These are phyloP conservation scores for Termitomyces titanicus DNA, from an alignment of 768 basidiomycete genomes.

Conservation along the genomic window DNA sequence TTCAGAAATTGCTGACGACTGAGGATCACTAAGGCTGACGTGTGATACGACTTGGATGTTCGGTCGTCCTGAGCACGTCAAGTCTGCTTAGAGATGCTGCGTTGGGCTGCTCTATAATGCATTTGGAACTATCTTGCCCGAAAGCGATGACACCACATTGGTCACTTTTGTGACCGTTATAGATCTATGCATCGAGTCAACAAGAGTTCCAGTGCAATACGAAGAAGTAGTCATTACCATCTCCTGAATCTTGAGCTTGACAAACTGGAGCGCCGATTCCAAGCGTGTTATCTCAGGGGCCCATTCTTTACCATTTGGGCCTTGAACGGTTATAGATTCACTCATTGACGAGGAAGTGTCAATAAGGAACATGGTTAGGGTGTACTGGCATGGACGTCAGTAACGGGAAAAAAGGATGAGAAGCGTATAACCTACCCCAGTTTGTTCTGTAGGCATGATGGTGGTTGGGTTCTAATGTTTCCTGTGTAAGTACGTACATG, in stretches of 20 bases:
- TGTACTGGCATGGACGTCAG: conserved; percentile 50
- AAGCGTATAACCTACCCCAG: conserved; percentile 57
- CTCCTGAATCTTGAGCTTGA: conserved; percentile 87
- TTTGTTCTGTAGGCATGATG: conserved; percentile 75
- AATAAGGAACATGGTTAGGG: conserved; percentile 85
- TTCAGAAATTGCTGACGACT: background rate
- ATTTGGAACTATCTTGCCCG: conserved; percentile 78
- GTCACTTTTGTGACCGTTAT: conserved; percentile 88
- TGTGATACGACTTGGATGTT: no score
- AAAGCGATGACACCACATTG: conserved; percentile 88
- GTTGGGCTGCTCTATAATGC: conserved; percentile 68
- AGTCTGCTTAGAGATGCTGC: conserved; percentile 63
- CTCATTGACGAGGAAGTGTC: conserved; percentile 90
- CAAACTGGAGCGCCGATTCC: conserved; percentile 80
- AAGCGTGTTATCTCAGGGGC: conserved; percentile 70
- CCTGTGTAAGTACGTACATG: no score
- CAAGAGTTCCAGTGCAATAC: background rate
- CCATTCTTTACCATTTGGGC: conserved; percentile 46
- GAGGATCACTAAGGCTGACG: no score
- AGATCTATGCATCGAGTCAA: conserved; percentile 55
- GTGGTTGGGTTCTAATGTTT: no score
- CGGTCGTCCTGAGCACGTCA: conserved; percentile 54
- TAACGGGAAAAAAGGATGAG: background rate
- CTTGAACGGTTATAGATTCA: conserved; percentile 53
- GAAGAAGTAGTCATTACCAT: conserved; percentile 48